Evolutionary conservation across 2,329 filamentous ascomycete genomes (phyloP).

Genomic region (Fusarium foetens): DNA sequence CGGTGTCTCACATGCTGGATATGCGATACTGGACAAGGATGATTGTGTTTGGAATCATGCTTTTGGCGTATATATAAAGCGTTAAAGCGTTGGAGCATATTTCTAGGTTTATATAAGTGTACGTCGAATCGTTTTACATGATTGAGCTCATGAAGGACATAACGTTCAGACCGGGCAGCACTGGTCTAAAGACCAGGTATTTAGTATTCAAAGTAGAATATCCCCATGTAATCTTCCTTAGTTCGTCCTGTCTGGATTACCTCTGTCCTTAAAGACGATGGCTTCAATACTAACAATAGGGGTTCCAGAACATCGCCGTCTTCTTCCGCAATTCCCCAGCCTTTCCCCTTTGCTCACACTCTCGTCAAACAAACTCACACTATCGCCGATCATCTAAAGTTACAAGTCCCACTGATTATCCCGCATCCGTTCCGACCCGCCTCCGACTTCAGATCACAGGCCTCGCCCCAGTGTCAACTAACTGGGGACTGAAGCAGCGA

Average conservation of each 20-base stretch:
- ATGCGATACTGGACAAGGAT: not conserved
- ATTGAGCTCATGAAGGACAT: not conserved
- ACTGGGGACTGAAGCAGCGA: not conserved
- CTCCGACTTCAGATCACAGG: slow-evolving; percentile 2
- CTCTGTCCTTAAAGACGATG: not conserved
- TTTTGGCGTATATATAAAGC: not conserved
- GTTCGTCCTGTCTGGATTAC: not conserved
- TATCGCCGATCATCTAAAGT: not conserved
- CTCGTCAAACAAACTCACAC: slow-evolving; percentile 8
- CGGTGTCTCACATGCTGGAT: slow-evolving; percentile 20
- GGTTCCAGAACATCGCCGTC: not conserved
- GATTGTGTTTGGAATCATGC: not conserved
- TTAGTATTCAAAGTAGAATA: not conserved
- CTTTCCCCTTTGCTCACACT: not conserved
- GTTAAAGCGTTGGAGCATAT: not conserved
- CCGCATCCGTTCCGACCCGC: slow-evolving; percentile 13
- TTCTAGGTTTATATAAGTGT: not conserved
- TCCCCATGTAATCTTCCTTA: not conserved
- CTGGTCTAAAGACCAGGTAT: not conserved
- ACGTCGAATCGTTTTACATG: not conserved
- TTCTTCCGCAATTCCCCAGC: slow-evolving; percentile 7
- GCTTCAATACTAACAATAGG: not conserved
- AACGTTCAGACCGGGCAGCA: not conserved
- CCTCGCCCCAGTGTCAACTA: not conserved
- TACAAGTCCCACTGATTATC: slow-evolving; percentile 7